Conservation (phyloP, 208 protist genomes). For the Novymonas esmeraldas region DNA sequence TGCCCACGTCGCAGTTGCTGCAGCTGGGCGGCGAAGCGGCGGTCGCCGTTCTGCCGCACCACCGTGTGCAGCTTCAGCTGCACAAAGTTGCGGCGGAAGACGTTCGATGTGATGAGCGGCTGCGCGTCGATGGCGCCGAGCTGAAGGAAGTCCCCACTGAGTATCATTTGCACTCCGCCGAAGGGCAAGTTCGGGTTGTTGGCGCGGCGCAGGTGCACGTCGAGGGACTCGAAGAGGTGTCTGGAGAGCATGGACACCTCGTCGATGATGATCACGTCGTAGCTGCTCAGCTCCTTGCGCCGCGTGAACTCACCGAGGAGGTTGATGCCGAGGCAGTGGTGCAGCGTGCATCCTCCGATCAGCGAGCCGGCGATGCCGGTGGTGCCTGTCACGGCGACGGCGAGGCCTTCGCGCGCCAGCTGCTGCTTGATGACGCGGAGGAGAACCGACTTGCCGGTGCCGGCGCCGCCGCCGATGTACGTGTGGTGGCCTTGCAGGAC, state of each 20-base stretch:
- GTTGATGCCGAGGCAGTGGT: constrained; percentile 89
- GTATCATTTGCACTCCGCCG: constrained; percentile 92
- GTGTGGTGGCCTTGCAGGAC: constrained; percentile 75
- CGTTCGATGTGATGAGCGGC: constrained; percentile 60
- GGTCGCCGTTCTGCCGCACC: constrained; percentile 60
- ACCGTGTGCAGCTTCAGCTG: constrained; percentile 78
- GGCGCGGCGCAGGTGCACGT: constrained; percentile 73
- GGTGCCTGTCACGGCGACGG: constrained; percentile 84
- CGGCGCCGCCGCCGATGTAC: constrained; percentile 90
- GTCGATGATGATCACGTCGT: constrained; percentile 93
- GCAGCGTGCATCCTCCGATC: constrained; percentile 85
- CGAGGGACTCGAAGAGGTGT: constrained; percentile 82
- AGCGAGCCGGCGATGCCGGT: constrained; percentile 83
- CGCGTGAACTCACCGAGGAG: constrained; percentile 72
- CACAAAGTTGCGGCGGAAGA: constrained; percentile 82
- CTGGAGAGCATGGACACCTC: constrained; percentile 92
- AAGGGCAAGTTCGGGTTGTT: constrained; percentile 86
- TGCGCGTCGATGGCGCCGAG: constrained; percentile 72
- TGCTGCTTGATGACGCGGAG: constrained; percentile 80
- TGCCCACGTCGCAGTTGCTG: constrained; percentile 70
- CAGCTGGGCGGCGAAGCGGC: constrained; percentile 66
- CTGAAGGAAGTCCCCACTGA: constrained; percentile 94
- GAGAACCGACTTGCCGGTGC: constrained; percentile 90
- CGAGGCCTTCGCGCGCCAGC: constrained; percentile 56
- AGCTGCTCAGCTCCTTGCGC: constrained; percentile 61